Base-by-base conservation (phyloP, 1,284 basidiomycete genomes). In the Spongiforma sp. region DNA sequence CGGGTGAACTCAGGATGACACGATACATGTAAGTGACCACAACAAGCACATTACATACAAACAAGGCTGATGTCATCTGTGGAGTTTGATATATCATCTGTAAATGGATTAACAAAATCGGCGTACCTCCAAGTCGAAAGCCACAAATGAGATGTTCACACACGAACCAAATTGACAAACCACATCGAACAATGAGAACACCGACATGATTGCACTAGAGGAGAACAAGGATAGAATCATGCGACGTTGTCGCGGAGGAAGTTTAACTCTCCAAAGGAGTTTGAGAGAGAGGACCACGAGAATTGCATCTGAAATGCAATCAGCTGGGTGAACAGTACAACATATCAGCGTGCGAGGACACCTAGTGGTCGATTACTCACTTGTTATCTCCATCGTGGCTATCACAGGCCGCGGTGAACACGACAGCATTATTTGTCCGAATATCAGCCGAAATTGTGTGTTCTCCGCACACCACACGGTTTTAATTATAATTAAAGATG, bases 241-340 rank as follows among this genome's bases (percentile, higher is more conserved):
- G 21, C 52, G 52, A 53, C 52, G 52, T 9, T 53, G 52, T 53
- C 52, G 21, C 32, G 28, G 52, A 9, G 52, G 52, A 32, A 53
- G 52, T 15, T 53, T 53, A n/a, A 53, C 52, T 14, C 21, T 53
- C 52, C 52, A 53, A 53, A 53, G 15, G 52, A 53, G 52, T 53
- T 15, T 53, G 28, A 53, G 52, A 32, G 52, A n/a, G 52, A 53
- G 52, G 52, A 32, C 32, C 7, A 53, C 52, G 19, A 53, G 52
- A 30, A 14, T 53, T 32, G 52, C 30, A 53, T 53, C 52, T n/a
- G 52, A 53, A 14, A 53, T n/a, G 30, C 52, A 53, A 53, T 53
- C 52, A 10, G 52, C 52, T 53, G 32, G 50, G 28, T 21, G 15
- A 28, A 53, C 21, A n/a, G 50, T 30, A 53, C 32, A 14, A 53